Conservation (phyloP, 2,329 filamentous ascomycete genomes). For the Phaeomoniella chlamydospora region DNA sequence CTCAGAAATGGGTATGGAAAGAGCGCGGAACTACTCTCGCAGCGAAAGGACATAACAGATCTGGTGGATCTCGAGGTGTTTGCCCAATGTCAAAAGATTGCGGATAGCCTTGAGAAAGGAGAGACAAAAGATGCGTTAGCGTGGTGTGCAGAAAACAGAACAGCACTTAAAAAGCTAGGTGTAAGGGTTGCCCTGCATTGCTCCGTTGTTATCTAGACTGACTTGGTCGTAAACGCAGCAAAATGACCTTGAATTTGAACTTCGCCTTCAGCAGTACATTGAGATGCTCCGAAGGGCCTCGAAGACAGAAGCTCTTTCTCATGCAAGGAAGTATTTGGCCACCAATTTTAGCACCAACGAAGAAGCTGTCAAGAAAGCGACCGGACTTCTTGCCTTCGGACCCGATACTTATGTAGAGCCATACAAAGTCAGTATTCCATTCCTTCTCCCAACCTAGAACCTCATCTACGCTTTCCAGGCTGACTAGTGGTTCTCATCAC, state of each 20-base stretch:
- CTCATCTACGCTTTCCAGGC: slow-evolving; percentile 6
- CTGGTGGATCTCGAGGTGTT: slow-evolving; percentile 86
- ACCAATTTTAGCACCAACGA: slow-evolving; percentile 56
- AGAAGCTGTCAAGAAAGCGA: slow-evolving; percentile 55
- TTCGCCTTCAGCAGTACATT: slow-evolving; percentile 88
- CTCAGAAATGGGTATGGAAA: slow-evolving; percentile 68
- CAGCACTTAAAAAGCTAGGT: slow-evolving; percentile 75
- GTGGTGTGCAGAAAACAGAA: slow-evolving; percentile 92
- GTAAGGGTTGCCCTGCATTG: slow-evolving; percentile 30
- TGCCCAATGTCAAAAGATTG: slow-evolving; percentile 63
- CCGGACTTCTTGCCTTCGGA: slow-evolving; percentile 64
- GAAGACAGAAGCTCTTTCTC: slow-evolving; percentile 62
- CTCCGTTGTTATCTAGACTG: neutral
- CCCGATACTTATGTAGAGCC: slow-evolving; percentile 45
- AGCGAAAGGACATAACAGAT: slow-evolving; percentile 60
- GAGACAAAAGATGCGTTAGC: slow-evolving; percentile 65
- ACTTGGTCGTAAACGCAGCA: neutral
- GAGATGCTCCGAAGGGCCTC: slow-evolving; percentile 60
- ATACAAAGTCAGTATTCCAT: slow-evolving; percentile 37
- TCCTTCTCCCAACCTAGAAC: slow-evolving; percentile 18
- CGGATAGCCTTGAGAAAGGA: slow-evolving; percentile 53
- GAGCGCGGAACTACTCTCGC: slow-evolving; percentile 60
- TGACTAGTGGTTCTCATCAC: slow-evolving; percentile 5
- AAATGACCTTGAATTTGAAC: slow-evolving; percentile 70
- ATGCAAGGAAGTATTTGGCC: slow-evolving; percentile 70